These are phyloP conservation scores for Fusarium incarnatum DNA, from an alignment of 2,329 filamentous ascomycete genomes.

Conservation along the genomic window DNA sequence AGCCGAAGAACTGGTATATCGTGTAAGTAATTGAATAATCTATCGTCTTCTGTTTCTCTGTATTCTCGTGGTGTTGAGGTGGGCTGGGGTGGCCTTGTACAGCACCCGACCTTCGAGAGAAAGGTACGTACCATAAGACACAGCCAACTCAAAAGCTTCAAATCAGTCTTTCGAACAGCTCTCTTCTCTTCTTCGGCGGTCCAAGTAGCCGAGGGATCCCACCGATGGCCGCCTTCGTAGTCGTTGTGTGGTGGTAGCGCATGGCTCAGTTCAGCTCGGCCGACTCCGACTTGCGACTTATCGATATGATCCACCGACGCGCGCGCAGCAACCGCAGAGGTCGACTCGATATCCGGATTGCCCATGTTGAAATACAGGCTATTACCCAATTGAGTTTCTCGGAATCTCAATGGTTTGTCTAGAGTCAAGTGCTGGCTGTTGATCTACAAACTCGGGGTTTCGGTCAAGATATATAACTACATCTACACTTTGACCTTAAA, in stretches of 20 bases:
- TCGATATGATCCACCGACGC: constrained; percentile 40
- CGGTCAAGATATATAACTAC: constrained; percentile 40
- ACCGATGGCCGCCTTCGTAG: constrained; percentile 58
- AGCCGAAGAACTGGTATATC: constrained; percentile 64
- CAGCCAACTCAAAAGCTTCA: constrained; percentile 56
- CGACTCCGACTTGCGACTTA: constrained; percentile 49
- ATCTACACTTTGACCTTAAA: constrained; percentile 22
- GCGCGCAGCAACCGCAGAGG: constrained; percentile 41
- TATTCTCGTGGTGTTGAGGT: no score
- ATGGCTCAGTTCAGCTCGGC: constrained; percentile 53
- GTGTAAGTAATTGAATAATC: constrained; percentile 27
- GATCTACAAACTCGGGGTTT: constrained; percentile 17
- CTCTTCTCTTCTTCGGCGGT: constrained; percentile 66
- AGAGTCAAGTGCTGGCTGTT: constrained; percentile 12
- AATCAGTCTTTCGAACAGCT: constrained; percentile 65
- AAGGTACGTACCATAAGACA: constrained; percentile 54
- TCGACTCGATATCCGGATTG: constrained; percentile 48
- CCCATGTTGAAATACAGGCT: constrained; percentile 32
- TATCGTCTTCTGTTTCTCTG: no score
- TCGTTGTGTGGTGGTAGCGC: constrained; percentile 46
- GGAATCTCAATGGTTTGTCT: neutral
- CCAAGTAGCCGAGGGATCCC: constrained; percentile 60
- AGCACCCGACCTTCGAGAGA: no score
- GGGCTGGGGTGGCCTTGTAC: no score
- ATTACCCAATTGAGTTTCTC: neutral